Evolutionary conservation across 306 rosid species (phyloP).

Genomic region (Acacia confusa): DNA sequence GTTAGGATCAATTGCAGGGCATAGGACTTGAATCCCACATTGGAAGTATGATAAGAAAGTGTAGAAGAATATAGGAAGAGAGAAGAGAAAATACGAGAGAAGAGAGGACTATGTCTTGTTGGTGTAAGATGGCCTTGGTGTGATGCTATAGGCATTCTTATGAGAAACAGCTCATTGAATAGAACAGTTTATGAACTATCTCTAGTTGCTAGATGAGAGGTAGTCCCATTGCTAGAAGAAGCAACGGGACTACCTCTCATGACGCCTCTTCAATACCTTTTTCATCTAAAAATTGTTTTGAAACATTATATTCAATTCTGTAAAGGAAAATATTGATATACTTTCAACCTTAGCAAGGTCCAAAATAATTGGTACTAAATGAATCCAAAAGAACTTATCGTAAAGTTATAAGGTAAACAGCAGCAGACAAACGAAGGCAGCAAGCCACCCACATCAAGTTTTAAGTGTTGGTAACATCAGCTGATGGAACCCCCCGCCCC

Average conservation of each 20-base stretch:
- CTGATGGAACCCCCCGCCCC: neutral
- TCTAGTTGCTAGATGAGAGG: neutral
- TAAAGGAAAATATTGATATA: neutral
- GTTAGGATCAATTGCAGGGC: neutral
- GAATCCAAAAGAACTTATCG: neutral
- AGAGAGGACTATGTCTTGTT: too few relatives aligned
- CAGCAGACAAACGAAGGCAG: constrained; percentile 9
- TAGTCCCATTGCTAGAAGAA: neutral
- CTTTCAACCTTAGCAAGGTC: neutral
- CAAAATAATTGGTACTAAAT: neutral
- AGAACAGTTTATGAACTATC: neutral
- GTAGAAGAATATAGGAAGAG: too few relatives aligned
- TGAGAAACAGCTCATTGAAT: neutral
- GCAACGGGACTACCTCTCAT: neutral
- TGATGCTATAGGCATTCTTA: neutral
- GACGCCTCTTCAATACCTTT: neutral
- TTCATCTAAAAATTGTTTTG: neutral
- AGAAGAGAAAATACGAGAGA: too few relatives aligned
- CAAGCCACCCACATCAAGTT: constrained; percentile 6
- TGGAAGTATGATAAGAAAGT: neutral
- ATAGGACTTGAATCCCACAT: neutral
- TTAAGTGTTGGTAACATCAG: neutral
- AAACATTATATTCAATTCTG: neutral
- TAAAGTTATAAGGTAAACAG: neutral
- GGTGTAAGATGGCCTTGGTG: neutral